These are phyloP conservation scores for Argentina anserina DNA, from an alignment of 306 rosid genomes.

Conservation along the genomic window DNA sequence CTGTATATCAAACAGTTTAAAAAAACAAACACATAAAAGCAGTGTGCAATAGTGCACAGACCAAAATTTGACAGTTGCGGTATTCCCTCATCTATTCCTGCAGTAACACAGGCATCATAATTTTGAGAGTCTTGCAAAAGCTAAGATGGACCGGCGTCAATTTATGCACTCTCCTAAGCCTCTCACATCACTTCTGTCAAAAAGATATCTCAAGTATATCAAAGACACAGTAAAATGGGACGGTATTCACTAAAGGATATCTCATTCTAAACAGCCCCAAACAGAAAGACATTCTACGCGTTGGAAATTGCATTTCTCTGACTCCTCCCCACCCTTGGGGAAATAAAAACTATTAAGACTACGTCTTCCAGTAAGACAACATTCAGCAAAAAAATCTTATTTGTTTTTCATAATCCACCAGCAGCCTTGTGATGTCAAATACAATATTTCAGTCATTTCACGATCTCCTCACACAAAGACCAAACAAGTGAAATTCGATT, in stretches of 20 bases:
- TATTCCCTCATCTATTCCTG: neutral
- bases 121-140: neutral
- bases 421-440: too few species aligned
- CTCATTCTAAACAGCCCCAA: neutral
- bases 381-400: too few species aligned
- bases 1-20: too few species aligned
- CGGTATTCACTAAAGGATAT: neutral
- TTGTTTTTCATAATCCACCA: too few species aligned
- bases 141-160: neutral
- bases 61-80: neutral
- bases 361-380: neutral
- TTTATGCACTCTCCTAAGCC: neutral
- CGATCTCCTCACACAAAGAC: too few species aligned
- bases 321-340: neutral
- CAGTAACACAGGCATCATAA: neutral
- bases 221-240: neutral
- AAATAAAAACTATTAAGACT: neutral
- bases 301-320: neutral
- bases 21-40: neutral
- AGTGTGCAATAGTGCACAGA: neutral
- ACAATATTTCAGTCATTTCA: too few species aligned
- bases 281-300: neutral
- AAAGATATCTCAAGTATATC: neutral
- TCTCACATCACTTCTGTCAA: neutral
- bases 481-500: too few species aligned